Base-by-base conservation (phyloP, 2,329 filamentous ascomycete species). In the Colletotrichum melonis region DNA sequence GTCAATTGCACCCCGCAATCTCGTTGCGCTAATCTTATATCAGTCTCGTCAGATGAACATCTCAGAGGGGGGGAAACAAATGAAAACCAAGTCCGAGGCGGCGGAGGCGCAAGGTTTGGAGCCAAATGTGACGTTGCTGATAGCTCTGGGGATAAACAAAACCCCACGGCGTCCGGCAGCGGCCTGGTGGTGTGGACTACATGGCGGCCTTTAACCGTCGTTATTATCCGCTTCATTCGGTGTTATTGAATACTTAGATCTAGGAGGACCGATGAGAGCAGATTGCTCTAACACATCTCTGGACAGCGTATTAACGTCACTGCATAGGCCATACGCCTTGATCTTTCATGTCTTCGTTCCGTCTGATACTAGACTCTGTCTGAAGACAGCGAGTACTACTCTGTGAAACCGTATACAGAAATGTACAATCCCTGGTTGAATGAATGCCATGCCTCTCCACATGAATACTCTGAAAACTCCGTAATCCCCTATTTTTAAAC, bases 1-100 rank as follows among this genome's bases (percentile, higher is more conserved):
- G 16, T 49, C 19, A n/a, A 22, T 49, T 30, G 42, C 19, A 66
- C 54, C 54, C 63, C 63, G 54, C 63, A 66, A 19, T 49, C 32
- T 49, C 16, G n/a, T 30, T 57, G 63, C 63, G 63, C 63, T 67
- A 58, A 49, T 28, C 63, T 38, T 30, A 42, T 28, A 32, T 30
- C 49, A 65, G 63, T 56, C 30, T 66, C 22, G 42, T 66, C 49
- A 57, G 63, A 66, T 66, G 52, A 66, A 66, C 63, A 66, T 57
- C 63, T n/a, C 30, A 16, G 19, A 24, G 22, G 63, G 63, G 54
- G n/a, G 54, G n/a, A 28, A 24, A 56, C 22, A 56, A 14, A 24
- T 28, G n/a, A 28, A 56, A 56, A 56, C 42, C 42, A 22, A 49
- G 42, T 49, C 42, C 42, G 19, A 49, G 42, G 19, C 19, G 42